phyloP scores from a whole-genome alignment of 1,284 basidiomycete genomes.

The Ustilago cynodontis region DNA sequence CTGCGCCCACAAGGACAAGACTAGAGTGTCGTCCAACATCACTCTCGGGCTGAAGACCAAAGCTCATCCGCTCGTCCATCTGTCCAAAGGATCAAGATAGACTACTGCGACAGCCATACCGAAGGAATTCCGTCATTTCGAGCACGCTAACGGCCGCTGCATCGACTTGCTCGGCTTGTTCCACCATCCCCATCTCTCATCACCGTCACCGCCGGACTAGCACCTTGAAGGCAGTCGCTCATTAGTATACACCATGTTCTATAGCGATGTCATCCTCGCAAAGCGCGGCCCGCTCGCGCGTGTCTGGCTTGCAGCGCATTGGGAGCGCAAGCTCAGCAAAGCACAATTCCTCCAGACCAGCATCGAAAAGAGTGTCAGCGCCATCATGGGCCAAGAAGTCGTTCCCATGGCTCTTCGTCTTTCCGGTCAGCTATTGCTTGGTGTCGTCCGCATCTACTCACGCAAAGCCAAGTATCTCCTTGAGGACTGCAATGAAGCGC shows the following conservation, averaged over 20 bases:
- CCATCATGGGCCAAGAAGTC: slow-evolving; percentile 82
- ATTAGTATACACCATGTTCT: slow-evolving; percentile 75
- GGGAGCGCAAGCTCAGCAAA: slow-evolving; percentile 97
- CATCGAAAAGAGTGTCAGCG: slow-evolving; percentile 89
- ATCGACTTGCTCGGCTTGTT: background rate
- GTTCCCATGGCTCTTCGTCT: slow-evolving; percentile 88
- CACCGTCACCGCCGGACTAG: background rate
- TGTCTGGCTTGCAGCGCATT: slow-evolving; percentile 98
- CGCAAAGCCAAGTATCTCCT: slow-evolving; percentile 96
- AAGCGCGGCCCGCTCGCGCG: slow-evolving; percentile 92
- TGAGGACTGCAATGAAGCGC: slow-evolving; percentile 96
- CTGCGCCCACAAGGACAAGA: background rate
- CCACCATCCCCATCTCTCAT: background rate
- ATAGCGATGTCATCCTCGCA: slow-evolving; percentile 90
- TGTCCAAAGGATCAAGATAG: background rate
- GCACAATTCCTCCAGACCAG: slow-evolving; percentile 92
- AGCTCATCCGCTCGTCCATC: background rate
- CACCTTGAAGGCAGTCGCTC: background rate
- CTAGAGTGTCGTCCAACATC: slow-evolving; percentile 9
- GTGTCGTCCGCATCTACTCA: slow-evolving; percentile 96
- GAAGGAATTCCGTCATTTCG: background rate
- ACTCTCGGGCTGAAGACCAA: background rate
- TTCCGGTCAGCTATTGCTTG: slow-evolving; percentile 92
- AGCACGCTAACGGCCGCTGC: background rate
- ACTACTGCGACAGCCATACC: background rate